phyloP scores from a whole-genome alignment of 306 rosid genomes.

The Inga laurina region DNA sequence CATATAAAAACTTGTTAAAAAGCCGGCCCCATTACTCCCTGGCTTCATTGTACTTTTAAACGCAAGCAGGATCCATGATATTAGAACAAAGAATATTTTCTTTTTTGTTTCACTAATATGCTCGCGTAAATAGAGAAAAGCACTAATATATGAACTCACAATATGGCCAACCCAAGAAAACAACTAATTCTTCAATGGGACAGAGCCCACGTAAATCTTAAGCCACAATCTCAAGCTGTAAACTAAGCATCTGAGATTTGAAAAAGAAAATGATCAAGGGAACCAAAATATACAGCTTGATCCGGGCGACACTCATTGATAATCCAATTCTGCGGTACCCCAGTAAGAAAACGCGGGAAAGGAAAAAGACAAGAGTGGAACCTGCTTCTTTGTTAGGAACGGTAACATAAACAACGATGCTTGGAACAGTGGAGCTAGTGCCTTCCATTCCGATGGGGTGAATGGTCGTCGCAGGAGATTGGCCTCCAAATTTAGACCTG shows the following conservation, averaged over 20 bases:
- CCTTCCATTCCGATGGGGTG: conserved; percentile 60
- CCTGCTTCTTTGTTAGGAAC: conserved; percentile 94
- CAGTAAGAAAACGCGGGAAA: not conserved
- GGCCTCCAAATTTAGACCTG: conserved; percentile 61
- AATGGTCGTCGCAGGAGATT: conserved; percentile 23
- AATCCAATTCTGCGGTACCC: not conserved
- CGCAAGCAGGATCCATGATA: not conserved
- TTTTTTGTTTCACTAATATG: not conserved
- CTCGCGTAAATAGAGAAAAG: not conserved
- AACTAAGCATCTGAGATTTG: not conserved
- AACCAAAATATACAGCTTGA: not conserved
- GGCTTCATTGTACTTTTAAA: not conserved
- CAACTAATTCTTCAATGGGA: not conserved
- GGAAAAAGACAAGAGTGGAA: not conserved
- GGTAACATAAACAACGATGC: conserved; percentile 92
- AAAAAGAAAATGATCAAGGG: not conserved
- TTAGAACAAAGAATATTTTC: no score
- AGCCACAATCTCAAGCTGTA: not conserved
- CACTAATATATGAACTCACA: not conserved
- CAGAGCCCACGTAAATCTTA: not conserved
- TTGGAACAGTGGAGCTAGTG: conserved; percentile 61
- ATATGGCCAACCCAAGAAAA: not conserved
- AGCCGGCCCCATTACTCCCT: not conserved
- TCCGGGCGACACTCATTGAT: not conserved
- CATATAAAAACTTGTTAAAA: not conserved